Percentiles rank a stretch among this genome's conserved stretches.
Conservation (phyloP, 441 rosid species). For the Manihot esculenta region DNA sequence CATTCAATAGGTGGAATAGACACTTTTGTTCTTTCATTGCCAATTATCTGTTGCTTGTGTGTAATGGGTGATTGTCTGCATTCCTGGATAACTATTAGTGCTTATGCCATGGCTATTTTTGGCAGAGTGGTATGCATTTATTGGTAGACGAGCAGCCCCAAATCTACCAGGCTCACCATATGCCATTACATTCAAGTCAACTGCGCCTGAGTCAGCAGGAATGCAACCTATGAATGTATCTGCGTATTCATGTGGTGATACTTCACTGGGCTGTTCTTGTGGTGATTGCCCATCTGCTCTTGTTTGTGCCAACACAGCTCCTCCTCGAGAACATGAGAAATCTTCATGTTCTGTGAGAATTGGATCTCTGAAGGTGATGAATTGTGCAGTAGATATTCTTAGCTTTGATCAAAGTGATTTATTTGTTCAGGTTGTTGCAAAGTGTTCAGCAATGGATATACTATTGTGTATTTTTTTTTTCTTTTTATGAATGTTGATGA, state of each 20-base stretch:
- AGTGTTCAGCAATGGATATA: not conserved
- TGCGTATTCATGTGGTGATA: constrained; percentile 79
- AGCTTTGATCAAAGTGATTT: not conserved
- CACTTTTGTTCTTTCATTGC: not conserved
- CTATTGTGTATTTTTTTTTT: not conserved
- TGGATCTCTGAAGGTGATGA: constrained; percentile 77
- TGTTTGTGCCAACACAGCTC: constrained; percentile 63
- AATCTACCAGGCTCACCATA: constrained; percentile 86
- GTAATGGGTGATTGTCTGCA: not conserved
- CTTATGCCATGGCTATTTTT: constrained; percentile 31
- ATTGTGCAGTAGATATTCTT: not conserved
- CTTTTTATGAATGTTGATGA: constrained; percentile 16
- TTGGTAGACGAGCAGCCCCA: constrained; percentile 66
- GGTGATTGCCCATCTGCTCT: constrained; percentile 91
- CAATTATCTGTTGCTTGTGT: not conserved
- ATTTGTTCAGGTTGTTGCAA: not conserved
- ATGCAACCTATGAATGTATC: constrained; percentile 93
- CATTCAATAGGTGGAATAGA: not conserved
- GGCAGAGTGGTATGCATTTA: constrained; percentile 90
- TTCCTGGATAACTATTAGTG: constrained; percentile 12
- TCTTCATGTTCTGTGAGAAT: constrained; percentile 71
- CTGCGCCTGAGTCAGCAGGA: constrained; percentile 67
- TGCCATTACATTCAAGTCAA: constrained; percentile 64
- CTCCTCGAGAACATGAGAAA: constrained; percentile 51
- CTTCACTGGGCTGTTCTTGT: constrained; percentile 90